phyloP scores from a whole-genome alignment of 495 filamentous ascomycete species.

The Neurospora sp. region DNA sequence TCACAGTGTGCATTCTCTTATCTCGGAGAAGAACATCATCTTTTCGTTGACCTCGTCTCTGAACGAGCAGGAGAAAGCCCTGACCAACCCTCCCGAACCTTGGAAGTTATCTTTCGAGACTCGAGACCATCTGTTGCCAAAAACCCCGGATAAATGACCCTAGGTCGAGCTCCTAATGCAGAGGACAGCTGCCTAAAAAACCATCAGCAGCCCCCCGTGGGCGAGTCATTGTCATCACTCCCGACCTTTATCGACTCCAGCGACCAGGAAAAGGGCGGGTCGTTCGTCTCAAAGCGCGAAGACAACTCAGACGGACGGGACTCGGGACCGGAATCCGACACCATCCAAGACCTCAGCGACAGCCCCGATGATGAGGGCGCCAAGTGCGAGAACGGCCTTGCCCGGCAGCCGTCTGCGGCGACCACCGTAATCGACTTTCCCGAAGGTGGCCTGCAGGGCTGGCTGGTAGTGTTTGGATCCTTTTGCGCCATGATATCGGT shows the following conservation, averaged over 20 bases:
- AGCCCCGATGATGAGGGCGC: conserved; percentile 1
- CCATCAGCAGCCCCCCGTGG: conserved; percentile 14
- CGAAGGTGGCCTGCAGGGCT: conserved; percentile 50
- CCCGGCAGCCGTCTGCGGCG: conserved; percentile 6
- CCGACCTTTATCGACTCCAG: conserved; percentile 1
- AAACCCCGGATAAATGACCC: conserved; percentile 15
- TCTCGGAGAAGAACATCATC: background rate
- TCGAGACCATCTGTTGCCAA: background rate
- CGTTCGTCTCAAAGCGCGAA: background rate
- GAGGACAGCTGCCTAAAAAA: conserved; percentile 36
- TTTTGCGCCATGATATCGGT: conserved; percentile 51
- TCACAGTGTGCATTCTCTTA: background rate
- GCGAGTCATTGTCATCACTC: conserved; percentile 3
- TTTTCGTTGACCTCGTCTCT: background rate
- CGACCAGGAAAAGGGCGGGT: background rate
- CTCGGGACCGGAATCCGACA: background rate
- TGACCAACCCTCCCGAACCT: background rate
- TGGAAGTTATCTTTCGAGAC: background rate
- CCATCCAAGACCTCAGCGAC: background rate
- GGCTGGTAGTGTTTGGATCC: conserved; percentile 53
- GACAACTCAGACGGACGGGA: background rate
- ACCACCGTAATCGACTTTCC: conserved; percentile 36
- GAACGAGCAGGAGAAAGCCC: background rate
- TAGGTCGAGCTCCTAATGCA: conserved; percentile 18
- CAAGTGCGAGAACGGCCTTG: background rate